Percentiles rank a stretch among this genome's conserved stretches.
Conservation (phyloP, 345 rosid genomes). For the Syzygium grande region DNA sequence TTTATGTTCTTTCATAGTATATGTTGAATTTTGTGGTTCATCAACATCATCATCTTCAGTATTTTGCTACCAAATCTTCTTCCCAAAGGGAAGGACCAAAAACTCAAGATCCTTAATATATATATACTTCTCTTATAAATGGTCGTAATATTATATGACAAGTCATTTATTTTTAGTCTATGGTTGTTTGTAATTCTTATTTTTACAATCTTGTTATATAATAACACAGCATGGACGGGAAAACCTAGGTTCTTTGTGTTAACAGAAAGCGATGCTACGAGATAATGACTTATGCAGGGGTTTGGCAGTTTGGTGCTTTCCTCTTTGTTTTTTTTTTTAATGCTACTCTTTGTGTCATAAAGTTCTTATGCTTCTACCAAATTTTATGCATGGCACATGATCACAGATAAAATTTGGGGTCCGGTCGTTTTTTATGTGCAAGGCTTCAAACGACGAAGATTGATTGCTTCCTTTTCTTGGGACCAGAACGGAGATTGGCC, state of each 20-base stretch:
- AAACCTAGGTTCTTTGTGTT: background rate
- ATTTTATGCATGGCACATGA: background rate
- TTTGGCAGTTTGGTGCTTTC: background rate
- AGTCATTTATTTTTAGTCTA: background rate
- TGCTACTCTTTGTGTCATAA: background rate
- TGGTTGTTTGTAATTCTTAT: background rate
- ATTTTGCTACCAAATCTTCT: slow-evolving; percentile 1
- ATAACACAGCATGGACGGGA: background rate
- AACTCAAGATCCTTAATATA: background rate
- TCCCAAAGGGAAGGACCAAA: slow-evolving; percentile 42
- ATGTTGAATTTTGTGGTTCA: background rate
- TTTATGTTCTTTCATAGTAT: background rate
- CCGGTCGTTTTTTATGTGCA: background rate
- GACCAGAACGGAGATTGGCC: background rate
- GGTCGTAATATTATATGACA: background rate
- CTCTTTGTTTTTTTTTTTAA: background rate
- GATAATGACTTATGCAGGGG: background rate
- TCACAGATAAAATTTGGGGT: background rate
- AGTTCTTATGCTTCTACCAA: background rate
- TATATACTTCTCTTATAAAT: background rate
- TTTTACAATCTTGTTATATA: too few relatives aligned
- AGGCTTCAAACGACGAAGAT: background rate
- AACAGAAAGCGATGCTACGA: background rate
- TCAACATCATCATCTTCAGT: background rate
- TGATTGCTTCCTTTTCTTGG: background rate